Evolutionary conservation across 2,329 filamentous ascomycete genomes (phyloP), one percentile per base, ranked within the genome.

Genomic region (Pleomassaria siparia): DNA sequence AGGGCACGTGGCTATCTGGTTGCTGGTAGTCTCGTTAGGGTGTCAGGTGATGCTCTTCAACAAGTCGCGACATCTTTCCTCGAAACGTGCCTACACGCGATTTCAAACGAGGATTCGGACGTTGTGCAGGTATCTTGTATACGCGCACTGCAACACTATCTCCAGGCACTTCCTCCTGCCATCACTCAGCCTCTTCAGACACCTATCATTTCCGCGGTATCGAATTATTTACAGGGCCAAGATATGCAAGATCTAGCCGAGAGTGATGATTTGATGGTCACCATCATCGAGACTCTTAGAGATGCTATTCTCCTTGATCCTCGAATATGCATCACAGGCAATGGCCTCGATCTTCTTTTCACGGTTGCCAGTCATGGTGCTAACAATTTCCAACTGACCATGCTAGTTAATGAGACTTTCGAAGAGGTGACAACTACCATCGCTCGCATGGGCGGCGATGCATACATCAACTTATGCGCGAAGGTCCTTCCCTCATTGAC

Each of bases 121-220:
- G 84, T 97, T 28, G 92, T 97, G 35, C 89, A 94, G 69, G 91
- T 96, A 15, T 86, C 92, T 16, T 95, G 90, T 63, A 87, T 97
- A 61, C 91, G 92, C 66, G 87, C 90, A 1, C 74, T 96, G 28
- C 90, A 96, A 61, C 80, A 81, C 60, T 82, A 85, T 46, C 70
- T 86, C 11, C 78, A 80, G 43, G 72, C 79, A 24, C 69, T 86
- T 37, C 76, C 80, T 24, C 64, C 69, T 32, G 67, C 68, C 29
- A 69, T 75, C 33, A 82, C 77, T 20, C 79, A 69, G 67, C 80
- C 71, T 62, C 76, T 76, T 37, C 91, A 96, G 66, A 62, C 74
- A 2, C 72, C 78, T 5, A 80, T 87, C 40, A 78, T 87, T 50
- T 71, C 74, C 2, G 77, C 83, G 18, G 77, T 89, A 32, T 81